Conservation (phyloP, 306 rosid genomes). For the Cyamopsis tetragonoloba region DNA sequence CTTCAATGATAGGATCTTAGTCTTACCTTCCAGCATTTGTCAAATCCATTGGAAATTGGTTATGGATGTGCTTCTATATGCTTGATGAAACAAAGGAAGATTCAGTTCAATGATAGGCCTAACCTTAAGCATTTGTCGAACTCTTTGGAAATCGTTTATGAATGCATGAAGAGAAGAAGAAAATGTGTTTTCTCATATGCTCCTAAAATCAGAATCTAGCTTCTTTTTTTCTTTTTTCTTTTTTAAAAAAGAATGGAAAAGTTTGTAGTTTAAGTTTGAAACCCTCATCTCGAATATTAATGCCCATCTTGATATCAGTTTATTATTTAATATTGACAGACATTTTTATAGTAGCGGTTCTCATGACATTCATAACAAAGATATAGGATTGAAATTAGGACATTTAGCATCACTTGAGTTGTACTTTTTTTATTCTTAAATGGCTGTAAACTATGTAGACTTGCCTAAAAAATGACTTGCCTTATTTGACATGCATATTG, state of each 20-base stretch:
- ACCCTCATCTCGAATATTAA: not conserved
- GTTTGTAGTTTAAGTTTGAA: not conserved
- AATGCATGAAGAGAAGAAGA: not conserved
- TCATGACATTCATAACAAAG: not conserved
- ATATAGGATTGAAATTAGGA: not conserved
- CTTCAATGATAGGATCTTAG: not conserved
- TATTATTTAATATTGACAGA: not conserved
- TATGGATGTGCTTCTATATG: not conserved
- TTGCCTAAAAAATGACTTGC: no score
- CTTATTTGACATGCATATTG: not conserved
- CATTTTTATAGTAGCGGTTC: not conserved
- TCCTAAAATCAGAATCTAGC: not conserved
- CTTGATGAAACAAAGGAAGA: not conserved
- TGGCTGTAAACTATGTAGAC: not conserved
- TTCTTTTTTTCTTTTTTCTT: no score
- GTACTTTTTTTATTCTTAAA: not conserved
- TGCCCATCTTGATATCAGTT: not conserved
- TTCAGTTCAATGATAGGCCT: not conserved
- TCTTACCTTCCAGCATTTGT: not conserved
- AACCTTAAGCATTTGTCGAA: not conserved
- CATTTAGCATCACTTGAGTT: not conserved
- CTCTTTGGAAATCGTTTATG: not conserved
- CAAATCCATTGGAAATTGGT: not conserved
- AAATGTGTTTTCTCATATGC: not conserved
- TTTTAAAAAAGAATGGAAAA: conserved; percentile 7